These are phyloP conservation scores for Vitis hybrid DNA, from an alignment of 177 flowering plant genomes.

Conservation along the genomic window DNA sequence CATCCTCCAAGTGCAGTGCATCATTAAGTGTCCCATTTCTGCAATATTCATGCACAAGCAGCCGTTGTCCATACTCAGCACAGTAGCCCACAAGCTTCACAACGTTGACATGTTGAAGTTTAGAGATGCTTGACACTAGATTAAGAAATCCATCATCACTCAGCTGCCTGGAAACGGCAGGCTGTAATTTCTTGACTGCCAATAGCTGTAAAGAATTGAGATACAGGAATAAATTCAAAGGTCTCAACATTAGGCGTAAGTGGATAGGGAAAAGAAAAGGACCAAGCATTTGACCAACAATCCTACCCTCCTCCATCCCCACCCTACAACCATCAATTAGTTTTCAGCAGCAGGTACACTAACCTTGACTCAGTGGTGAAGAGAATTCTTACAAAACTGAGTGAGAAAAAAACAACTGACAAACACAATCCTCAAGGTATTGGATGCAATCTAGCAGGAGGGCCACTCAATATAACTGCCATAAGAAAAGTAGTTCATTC, in stretches of 20 bases:
- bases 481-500: too few species aligned
- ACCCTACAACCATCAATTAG: too few species aligned
- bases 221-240: slow-evolving; percentile 8
- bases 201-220: slow-evolving; percentile 46
- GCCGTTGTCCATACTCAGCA: slow-evolving; percentile 69
- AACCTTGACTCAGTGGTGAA: too few species aligned
- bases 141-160: slow-evolving; percentile 61
- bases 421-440: too few species aligned
- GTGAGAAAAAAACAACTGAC: too few species aligned
- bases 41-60: slow-evolving; percentile 76
- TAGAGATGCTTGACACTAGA: slow-evolving; percentile 59
- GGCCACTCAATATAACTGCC: too few species aligned
- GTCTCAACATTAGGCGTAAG: background rate
- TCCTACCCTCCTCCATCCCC: too few species aligned
- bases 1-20: slow-evolving; percentile 74
- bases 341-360: too few species aligned
- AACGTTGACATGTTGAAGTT: slow-evolving; percentile 62
- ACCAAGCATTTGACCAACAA: too few species aligned
- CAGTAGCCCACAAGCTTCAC: slow-evolving; percentile 87
- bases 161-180: slow-evolving; percentile 32
- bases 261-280: background rate
- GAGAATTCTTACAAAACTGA: too few species aligned
- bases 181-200: slow-evolving; percentile 81
- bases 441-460: too few species aligned
- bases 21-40: slow-evolving; percentile 75